Evolutionary conservation across 805 yeast genomes (phyloP), one percentile per base, ranked within the genome.

Genomic region (Candida ortonii): DNA sequence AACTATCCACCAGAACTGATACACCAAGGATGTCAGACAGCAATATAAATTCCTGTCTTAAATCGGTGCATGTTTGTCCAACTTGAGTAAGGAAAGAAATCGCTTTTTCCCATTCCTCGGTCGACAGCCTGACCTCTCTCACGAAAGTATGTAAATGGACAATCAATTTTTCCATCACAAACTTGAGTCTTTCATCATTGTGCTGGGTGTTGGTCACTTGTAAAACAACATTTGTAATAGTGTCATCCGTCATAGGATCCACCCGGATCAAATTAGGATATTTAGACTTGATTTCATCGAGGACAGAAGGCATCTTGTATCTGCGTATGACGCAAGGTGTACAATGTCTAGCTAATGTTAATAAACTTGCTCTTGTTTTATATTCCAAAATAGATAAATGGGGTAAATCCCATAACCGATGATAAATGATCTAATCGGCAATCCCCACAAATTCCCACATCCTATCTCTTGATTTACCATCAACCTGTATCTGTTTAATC

Each of bases 1-100:
- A 14, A 18, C 39, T 36, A 22, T 36, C 39, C 14, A 36, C 39
- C 25, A 36, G 28, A 8, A 36, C 39, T 7, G 39, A 36, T 7
- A 36, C 10, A 7, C 39, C 39, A 9, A 36, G 29, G n/a, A 26
- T 15, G 15, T 36, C 39, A 4, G 35, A 30, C n/a, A 36, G 25
- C 9, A 36, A 20, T 14, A 36, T 36, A 22, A 36, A 36, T 13
- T 36, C 39, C 22, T 36, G 39, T 21, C 39, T n/a, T 3, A 26
- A 27, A 36, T 36, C 39, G 14, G 39, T 36, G 20, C 39, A 36
- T 7, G 30, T 36, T 31, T 36, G 34, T 15, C 39, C 39, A 5
- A 36, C 39, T 15, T 36, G 27, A 3, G 39, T 36, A 21, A 36
- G 20, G 18, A 36, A 36, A 3, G 30, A 16, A 3, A 36, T 26